Percentiles rank a stretch among this genome's conserved stretches.
These are phyloP conservation scores for Colletotrichum sp. DNA, from an alignment of 2,329 filamentous ascomycete genomes.

Conservation along the genomic window DNA sequence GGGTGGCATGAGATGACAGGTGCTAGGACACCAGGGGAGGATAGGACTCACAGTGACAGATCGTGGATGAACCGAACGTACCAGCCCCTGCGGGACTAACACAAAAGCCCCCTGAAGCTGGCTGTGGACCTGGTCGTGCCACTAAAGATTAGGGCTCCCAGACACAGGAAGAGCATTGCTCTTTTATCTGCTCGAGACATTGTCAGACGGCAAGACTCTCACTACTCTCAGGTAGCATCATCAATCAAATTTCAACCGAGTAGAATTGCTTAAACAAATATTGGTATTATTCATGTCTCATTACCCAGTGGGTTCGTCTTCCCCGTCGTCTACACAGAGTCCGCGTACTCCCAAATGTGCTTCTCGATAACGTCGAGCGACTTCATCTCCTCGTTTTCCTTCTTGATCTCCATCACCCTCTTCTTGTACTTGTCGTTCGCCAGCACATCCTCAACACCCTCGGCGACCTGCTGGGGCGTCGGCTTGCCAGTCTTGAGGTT, in stretches of 20 bases:
- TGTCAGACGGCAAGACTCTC: neutral
- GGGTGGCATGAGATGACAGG: neutral
- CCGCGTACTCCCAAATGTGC: conserved; percentile 20
- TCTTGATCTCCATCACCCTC: conserved; percentile 32
- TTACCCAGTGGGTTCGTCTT: neutral
- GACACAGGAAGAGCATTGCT: neutral
- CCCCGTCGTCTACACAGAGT: neutral
- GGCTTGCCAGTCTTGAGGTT: conserved; percentile 44
- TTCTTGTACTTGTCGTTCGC: conserved; percentile 31
- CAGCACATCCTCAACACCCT: conserved; percentile 36
- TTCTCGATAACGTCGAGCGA: conserved; percentile 5
- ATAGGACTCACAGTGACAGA: too few species aligned
- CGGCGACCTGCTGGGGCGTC: conserved; percentile 28
- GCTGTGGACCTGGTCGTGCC: neutral
- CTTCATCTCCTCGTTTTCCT: conserved; percentile 37
- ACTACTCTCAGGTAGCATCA: too few species aligned
- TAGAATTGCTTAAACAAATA: neutral
- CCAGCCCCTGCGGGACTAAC: neutral
- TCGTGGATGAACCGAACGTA: too few species aligned
- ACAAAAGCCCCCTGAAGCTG: neutral
- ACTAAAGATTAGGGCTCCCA: neutral
- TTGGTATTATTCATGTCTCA: neutral
- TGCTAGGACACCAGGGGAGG: neutral
- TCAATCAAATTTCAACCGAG: neutral
- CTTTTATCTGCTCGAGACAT: neutral